Percentiles rank a stretch among this genome's conserved stretches.
phyloP scores from a whole-genome alignment of 164 flowering plant species.

The Vitis amurensis region DNA sequence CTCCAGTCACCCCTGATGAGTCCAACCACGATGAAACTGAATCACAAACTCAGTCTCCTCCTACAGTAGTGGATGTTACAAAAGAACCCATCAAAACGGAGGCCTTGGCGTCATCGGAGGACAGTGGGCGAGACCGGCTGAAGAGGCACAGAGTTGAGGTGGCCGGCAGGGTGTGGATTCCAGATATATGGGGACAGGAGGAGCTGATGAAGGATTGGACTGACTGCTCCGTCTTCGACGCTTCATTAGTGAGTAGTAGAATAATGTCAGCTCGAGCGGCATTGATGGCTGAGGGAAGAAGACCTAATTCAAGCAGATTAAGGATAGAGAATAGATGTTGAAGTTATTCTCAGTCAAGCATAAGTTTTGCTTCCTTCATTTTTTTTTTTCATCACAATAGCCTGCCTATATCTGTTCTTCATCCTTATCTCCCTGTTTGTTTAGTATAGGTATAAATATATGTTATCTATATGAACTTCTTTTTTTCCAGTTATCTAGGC shows the following conservation, averaged over 20 bases:
- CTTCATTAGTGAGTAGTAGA: conserved; percentile 27
- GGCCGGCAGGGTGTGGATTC: conserved; percentile 68
- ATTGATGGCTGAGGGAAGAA: conserved; percentile 41
- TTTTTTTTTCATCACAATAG: no score
- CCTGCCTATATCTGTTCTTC: no score
- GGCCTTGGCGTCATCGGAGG: conserved; percentile 2
- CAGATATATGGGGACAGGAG: conserved; percentile 73
- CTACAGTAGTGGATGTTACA: no score
- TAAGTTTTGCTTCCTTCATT: neutral
- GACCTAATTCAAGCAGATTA: conserved; percentile 24
- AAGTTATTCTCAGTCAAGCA: neutral
- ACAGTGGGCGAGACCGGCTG: conserved; percentile 52
- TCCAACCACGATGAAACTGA: no score
- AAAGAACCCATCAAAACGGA: no score
- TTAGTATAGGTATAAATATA: no score
- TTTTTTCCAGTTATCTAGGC: no score
- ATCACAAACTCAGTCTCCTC: no score
- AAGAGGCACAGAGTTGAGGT: conserved; percentile 52
- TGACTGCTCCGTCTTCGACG: conserved; percentile 50
- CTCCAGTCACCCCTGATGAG: no score
- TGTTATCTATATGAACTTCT: no score
- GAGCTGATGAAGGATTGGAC: conserved; percentile 59
- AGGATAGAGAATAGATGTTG: conserved; percentile 45
- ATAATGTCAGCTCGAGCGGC: conserved; percentile 48
- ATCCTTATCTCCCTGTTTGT: no score